A percentile compares a stretch with the other conserved stretches of the same genome.
Conservation (phyloP, 495 filamentous ascomycete genomes). For the Penicillium parvum region DNA sequence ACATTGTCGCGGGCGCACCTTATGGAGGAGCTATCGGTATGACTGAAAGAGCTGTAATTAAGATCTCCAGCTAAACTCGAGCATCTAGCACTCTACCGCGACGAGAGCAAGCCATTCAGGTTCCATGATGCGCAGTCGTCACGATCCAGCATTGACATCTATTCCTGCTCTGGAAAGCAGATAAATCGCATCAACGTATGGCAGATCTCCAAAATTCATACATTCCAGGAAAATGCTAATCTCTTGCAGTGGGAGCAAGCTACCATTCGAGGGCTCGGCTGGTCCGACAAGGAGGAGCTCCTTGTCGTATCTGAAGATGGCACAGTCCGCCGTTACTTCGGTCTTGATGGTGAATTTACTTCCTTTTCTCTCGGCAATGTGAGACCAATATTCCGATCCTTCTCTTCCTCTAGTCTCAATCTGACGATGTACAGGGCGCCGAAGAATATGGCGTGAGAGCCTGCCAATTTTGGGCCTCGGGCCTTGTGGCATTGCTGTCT, state of each 20-base stretch:
- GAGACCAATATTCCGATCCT: too few species aligned
- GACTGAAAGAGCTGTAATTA: conserved; percentile 8
- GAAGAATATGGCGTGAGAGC: conserved; percentile 82
- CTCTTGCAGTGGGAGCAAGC: conserved; percentile 80
- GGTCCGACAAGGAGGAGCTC: conserved; percentile 95
- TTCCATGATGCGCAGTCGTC: conserved; percentile 65
- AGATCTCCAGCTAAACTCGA: conserved; percentile 1
- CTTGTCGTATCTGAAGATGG: conserved; percentile 86
- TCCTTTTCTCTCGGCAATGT: conserved; percentile 94
- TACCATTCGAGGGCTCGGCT: conserved; percentile 81
- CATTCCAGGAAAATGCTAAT: not conserved
- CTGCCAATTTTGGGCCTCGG: conserved; percentile 86
- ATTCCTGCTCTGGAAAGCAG: conserved; percentile 84
- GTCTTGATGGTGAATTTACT: conserved; percentile 88
- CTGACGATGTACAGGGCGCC: conserved; percentile 53
- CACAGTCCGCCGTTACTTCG: conserved; percentile 85
- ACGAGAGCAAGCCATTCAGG: conserved; percentile 77
- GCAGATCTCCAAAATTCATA: not conserved
- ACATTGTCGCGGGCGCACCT: conserved; percentile 87
- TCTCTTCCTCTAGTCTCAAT: too few species aligned
- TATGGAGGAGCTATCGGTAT: conserved; percentile 90
- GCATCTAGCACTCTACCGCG: conserved; percentile 72
- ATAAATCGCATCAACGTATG: conserved; percentile 66
- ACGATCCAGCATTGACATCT: conserved; percentile 88
- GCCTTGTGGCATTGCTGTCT: conserved; percentile 86